phyloP scores from a whole-genome alignment of 2,329 filamentous ascomycete species.

The Bipolaris bicolor region DNA sequence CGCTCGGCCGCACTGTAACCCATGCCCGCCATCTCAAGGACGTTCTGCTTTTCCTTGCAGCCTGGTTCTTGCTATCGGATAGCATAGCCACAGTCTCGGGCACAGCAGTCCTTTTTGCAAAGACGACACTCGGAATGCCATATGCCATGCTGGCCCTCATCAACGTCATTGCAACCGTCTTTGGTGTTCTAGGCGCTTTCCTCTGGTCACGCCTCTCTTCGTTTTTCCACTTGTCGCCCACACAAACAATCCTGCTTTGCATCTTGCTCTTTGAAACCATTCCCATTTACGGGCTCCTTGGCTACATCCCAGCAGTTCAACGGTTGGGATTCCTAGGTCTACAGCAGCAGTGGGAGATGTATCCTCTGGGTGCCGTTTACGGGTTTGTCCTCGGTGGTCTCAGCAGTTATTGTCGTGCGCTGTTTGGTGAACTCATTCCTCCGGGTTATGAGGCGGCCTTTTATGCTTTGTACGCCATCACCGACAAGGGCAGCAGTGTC shows the following conservation, averaged over 20 bases:
- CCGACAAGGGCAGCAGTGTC: slow-evolving; percentile 92
- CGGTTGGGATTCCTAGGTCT: slow-evolving; percentile 78
- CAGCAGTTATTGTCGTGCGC: slow-evolving; percentile 86
- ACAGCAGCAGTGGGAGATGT: slow-evolving; percentile 98
- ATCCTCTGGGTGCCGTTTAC: slow-evolving; percentile 86
- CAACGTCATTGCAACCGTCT: slow-evolving; percentile 86
- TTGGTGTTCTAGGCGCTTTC: slow-evolving; percentile 86
- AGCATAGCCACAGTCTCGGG: slow-evolving; percentile 93
- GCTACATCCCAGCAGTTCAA: slow-evolving; percentile 81
- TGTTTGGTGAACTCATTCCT: slow-evolving; percentile 93
- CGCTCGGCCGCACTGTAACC: slow-evolving; percentile 78
- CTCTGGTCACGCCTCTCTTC: slow-evolving; percentile 83
- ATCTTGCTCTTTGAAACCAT: slow-evolving; percentile 91
- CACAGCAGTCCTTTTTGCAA: slow-evolving; percentile 93
- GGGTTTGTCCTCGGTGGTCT: slow-evolving; percentile 94
- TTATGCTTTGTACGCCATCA: slow-evolving; percentile 95
- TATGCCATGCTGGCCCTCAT: slow-evolving; percentile 88
- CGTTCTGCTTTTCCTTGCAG: slow-evolving; percentile 77
- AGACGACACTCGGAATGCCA: slow-evolving; percentile 89
- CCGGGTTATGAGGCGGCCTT: slow-evolving; percentile 95
- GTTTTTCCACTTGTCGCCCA: slow-evolving; percentile 71
- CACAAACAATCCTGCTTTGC: slow-evolving; percentile 90
- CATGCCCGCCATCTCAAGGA: slow-evolving; percentile 76
- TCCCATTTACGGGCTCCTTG: slow-evolving; percentile 86
- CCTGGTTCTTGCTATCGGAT: slow-evolving; percentile 95